Conservation (phyloP, 306 rosid species). For the Abrus precatorius region DNA sequence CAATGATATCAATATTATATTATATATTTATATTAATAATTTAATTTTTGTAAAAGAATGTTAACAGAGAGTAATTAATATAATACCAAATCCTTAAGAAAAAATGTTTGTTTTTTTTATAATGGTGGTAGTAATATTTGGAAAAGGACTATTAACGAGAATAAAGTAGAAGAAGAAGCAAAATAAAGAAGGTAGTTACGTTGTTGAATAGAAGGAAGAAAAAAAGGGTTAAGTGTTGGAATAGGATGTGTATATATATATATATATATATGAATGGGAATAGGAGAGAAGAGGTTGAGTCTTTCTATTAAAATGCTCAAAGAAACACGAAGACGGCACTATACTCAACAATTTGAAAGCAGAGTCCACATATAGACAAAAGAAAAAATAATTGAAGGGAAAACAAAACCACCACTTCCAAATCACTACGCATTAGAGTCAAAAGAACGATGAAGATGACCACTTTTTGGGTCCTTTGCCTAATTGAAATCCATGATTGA, state of each 20-base stretch:
- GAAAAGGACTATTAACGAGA: not conserved
- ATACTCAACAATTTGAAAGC: not conserved
- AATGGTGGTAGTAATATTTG: too few relatives aligned
- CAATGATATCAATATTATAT: too few relatives aligned
- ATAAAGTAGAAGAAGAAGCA: not conserved
- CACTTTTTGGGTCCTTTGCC: not conserved
- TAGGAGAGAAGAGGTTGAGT: slow-evolving; percentile 20
- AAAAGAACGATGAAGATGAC: slow-evolving; percentile 26
- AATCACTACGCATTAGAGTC: slow-evolving; percentile 48
- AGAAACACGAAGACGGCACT: slow-evolving; percentile 35
- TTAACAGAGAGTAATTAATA: too few relatives aligned
- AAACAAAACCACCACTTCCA: slow-evolving; percentile 43
- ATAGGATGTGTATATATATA: not conserved
- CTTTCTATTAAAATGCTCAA: not conserved
- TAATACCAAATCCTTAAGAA: too few relatives aligned
- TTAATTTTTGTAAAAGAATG: too few relatives aligned
- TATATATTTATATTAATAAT: too few relatives aligned
- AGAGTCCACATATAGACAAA: slow-evolving; percentile 39
- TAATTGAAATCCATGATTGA: slow-evolving; percentile 15
- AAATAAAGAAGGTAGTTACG: not conserved
- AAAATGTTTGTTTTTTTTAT: too few relatives aligned
- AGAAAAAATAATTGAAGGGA: not conserved
- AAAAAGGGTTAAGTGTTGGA: not conserved
- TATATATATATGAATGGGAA: too few relatives aligned
- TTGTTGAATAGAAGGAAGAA: not conserved